Base-by-base conservation (phyloP, 768 basidiomycete species). In the Tylopilus sp. region DNA sequence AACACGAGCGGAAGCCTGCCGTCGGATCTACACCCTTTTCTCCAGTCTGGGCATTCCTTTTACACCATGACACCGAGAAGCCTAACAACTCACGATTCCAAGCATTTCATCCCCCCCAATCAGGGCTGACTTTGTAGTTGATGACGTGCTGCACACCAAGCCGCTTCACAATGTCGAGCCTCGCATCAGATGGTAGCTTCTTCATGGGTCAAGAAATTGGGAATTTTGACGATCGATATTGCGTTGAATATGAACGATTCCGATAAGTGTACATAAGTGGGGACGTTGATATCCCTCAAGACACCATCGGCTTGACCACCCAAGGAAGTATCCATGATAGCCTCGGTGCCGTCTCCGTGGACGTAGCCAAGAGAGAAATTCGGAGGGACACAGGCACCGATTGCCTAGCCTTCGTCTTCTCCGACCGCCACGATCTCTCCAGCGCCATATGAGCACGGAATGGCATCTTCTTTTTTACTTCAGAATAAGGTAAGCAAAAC, bases 141-240 rank as follows among this genome's bases (percentile, higher is more conserved):
- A 87, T 82, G 18, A 78, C 57, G 48, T 82, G 70, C 13, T 75
- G 72, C 12, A 73, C 76, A 20, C 85, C 82, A 18, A 83, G 74
- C 40, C 73, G 73, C 40, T 71, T 66, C 9, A 75, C 82, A 25
- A 77, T 55, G 52, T 77, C 71, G 15, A 85, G 71, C 58, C 88
- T 88, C 42, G 76, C 73, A 57, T 86, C 82, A 0, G 81, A 82
- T 1, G 83, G 85, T 80, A 0, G 78, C 86, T 61, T 88, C 81
- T 53, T 81, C 79, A 56, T 79, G 83, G 2, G 75, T 77, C 18
- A 86, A 72, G 61, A 84, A 77, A 17, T 75, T 65, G 0, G 86
- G 81, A 52, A 84, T 70, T 35, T 60, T 55, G 28, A 85, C 75
- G 33, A 39, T 38, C 8, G 17, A 36, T 28, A 48, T 45, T 7